These are phyloP conservation scores for Coemansia sp. DNA, from an alignment of 192 early-diverging fungal species.

Conservation along the genomic window DNA sequence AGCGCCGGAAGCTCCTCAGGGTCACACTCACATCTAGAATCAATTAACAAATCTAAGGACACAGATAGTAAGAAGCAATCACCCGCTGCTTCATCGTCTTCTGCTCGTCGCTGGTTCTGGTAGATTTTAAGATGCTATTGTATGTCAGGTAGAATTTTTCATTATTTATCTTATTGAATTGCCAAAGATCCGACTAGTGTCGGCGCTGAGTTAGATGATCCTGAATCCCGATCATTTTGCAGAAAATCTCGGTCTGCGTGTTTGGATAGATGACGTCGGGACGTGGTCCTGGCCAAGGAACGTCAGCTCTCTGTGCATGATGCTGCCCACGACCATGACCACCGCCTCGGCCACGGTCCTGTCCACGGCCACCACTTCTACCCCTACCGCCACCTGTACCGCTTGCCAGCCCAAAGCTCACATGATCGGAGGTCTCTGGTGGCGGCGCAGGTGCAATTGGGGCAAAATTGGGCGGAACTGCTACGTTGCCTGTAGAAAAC, in stretches of 20 bases:
- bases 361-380: slow-evolving; percentile 11
- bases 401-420: slow-evolving; percentile 38
- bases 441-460: slow-evolving; percentile 63
- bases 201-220: slow-evolving; percentile 43
- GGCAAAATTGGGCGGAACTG: slow-evolving; percentile 78
- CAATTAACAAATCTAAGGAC: slow-evolving; percentile 1
- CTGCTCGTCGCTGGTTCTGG: slow-evolving; percentile 50
- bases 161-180: background rate
- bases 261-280: slow-evolving; percentile 61
- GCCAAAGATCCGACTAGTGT: background rate
- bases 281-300: slow-evolving; percentile 15
- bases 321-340: background rate
- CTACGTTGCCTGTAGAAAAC: slow-evolving; percentile 50
- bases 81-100: slow-evolving; percentile 4
- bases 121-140: slow-evolving; percentile 6
- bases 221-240: slow-evolving; percentile 64
- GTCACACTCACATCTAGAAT: background rate
- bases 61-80: slow-evolving; percentile 4
- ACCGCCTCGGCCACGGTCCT: slow-evolving; percentile 10
- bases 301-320: slow-evolving; percentile 1
- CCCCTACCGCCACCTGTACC: slow-evolving; percentile 8
- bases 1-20: slow-evolving; percentile 16
- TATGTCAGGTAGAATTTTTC: background rate
- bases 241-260: slow-evolving; percentile 82
- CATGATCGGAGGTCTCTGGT: slow-evolving; percentile 36